These are phyloP conservation scores for Suillus lakei DNA, from an alignment of 768 basidiomycete species.

Conservation along the genomic window DNA sequence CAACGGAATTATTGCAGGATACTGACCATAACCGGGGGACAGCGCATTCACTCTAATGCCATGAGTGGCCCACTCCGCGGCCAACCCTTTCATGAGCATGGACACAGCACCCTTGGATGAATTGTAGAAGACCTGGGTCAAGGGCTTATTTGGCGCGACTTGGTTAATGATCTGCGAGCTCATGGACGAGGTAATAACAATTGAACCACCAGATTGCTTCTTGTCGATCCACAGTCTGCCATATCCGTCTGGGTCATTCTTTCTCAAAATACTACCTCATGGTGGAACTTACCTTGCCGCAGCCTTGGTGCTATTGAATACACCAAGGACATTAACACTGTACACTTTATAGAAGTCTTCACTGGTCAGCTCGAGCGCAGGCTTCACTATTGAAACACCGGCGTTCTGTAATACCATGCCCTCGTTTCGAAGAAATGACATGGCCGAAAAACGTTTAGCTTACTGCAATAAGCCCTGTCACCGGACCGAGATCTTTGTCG, in stretches of 20 bases:
- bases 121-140: constrained; percentile 58
- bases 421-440: no score
- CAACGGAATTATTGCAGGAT: neutral
- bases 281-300: constrained; percentile 51
- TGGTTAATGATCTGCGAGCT: constrained; percentile 70
- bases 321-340: constrained; percentile 68
- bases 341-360: constrained; percentile 63
- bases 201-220: constrained; percentile 51
- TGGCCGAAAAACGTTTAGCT: neutral
- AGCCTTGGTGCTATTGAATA: constrained; percentile 66
- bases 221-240: constrained; percentile 50
- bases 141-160: constrained; percentile 44
- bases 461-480: constrained; percentile 60
- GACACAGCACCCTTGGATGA: constrained; percentile 75
- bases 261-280: neutral
- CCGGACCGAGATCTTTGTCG: constrained; percentile 48
- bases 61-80: constrained; percentile 61
- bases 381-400: constrained; percentile 66
- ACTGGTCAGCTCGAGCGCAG: constrained; percentile 57
- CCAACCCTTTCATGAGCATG: constrained; percentile 61
- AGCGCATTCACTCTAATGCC: constrained; percentile 63
- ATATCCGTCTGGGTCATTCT: neutral
- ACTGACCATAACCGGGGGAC: constrained; percentile 59
- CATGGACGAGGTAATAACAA: constrained; percentile 71
- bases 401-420: constrained; percentile 48